phyloP scores from a whole-genome alignment of 176 grass and related monocot species.

The Tillandsia leiboldiana region DNA sequence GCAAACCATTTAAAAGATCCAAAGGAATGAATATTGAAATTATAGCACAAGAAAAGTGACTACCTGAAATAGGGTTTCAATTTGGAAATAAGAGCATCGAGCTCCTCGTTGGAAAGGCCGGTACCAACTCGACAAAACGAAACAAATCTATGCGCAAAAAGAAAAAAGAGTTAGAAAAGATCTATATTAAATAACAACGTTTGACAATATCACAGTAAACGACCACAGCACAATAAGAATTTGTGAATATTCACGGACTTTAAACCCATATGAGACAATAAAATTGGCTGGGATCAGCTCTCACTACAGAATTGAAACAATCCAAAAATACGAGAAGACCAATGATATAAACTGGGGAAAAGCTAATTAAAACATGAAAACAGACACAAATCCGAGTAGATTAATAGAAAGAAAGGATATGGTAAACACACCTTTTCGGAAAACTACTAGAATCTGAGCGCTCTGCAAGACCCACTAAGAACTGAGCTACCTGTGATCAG shows the following conservation, averaged over 20 bases:
- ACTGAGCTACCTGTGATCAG: constrained; percentile 73
- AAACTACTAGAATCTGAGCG: constrained; percentile 68
- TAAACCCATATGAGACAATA: too few relatives aligned
- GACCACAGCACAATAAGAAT: too few relatives aligned
- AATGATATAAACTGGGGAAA: background rate
- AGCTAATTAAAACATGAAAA: background rate
- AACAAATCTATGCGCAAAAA: constrained; percentile 59
- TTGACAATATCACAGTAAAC: constrained; percentile 1
- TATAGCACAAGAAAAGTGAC: too few relatives aligned
- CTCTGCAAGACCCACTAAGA: constrained; percentile 87
- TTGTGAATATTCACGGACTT: too few relatives aligned
- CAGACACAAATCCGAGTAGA: background rate
- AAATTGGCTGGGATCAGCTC: background rate
- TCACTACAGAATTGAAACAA: background rate
- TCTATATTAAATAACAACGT: constrained; percentile 7
- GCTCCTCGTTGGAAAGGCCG: constrained; percentile 72
- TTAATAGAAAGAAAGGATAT: constrained; percentile 7
- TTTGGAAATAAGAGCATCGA: constrained; percentile 61
- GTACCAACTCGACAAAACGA: constrained; percentile 90
- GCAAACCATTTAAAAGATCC: background rate
- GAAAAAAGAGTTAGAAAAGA: constrained; percentile 23
- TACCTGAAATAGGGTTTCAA: constrained; percentile 94
- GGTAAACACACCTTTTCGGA: constrained; percentile 51
- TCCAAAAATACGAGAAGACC: background rate
- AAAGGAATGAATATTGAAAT: too few relatives aligned